Evolutionary conservation across 2,329 filamentous ascomycete species (phyloP), one percentile per base, ranked within the genome.

Genomic region (Pseudogymnoascus sp.): DNA sequence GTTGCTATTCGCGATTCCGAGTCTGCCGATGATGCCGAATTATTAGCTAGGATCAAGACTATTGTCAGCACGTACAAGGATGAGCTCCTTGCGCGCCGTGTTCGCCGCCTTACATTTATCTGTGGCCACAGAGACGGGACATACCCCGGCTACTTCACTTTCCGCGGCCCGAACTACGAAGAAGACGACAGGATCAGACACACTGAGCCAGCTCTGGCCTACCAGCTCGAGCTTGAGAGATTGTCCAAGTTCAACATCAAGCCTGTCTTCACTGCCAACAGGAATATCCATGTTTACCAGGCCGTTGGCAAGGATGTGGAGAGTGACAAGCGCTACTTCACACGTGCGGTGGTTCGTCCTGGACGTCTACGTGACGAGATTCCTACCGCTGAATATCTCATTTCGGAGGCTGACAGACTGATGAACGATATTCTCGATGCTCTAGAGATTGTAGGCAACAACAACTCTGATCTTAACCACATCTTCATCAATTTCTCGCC

Each of bases 401-500:
- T 96, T 70, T 97, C 93, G 0, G 95, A 99, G 80, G 93, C 93
- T 40, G 93, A 99, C 73, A 88, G 95, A 67, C 83, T 97, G 70
- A 93, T 99, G 84, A 97, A 91, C 75, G 95, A 99, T 74, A 97
- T 99, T 72, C 86, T 97, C 61, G 95, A 99, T 74, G 95, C 95
- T 49, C 82, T 99, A 64, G 95, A 99, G 82, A 97, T 99, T 71
- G 96, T 97, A 73, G 95, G 95, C 74, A 97, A 96, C 83, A 97
- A 97, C 81, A 96, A 96, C 80, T 96, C 95, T 61, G 95, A 99
- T 82, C 84, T 99, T 74, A 99, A 99, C 83, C 95, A 99, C 80
- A 95, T 99, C 83, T 99, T 99, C 82, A 95, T 99, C 83, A 97
- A 99, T 84, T 99, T 99, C 81, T 95, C 91, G 0, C 91, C 93